Base-by-base conservation (phyloP, 768 basidiomycete genomes). In the Boletus rubropictus region DNA sequence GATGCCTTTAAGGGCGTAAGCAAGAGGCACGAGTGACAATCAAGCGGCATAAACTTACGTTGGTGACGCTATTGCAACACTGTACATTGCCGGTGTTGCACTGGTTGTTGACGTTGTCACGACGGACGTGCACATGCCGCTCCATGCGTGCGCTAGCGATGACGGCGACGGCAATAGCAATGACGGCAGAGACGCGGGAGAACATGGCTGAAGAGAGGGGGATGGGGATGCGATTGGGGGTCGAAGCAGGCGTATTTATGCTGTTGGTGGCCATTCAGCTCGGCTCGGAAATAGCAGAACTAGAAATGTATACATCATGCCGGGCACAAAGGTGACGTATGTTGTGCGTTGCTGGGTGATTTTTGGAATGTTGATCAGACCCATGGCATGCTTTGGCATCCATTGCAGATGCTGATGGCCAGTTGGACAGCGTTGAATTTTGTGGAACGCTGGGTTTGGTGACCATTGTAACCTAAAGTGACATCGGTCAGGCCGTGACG, bases 111-210 rank as follows among this genome's bases (percentile, higher is more conserved):
- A 27, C 11, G 29, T 5, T 31, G 15, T 21, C 18, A 9, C 53
- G 51, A 22, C 51, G 63, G 24, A 39, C 10, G n/a, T 50, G 51
- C 3, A 5, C 11, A 24, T 40, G 61, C 14, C 53, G 54, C 10
- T 59, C 57, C 46, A 59, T 53, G 47, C 53, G 61, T 40, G 61
- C 61, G 29, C 48, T 63, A 51, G 55, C 34, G 27, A 45, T 42
- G 41, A 54, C 24, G 29, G 61, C 52, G 18, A 63, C 1, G 32
- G 24, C 41, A 32, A 63, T 7, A 17, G 55, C 35, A 37, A 63
- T 21, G 22, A 63, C 31, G 29, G 47, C 51, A 52, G 56, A 52
- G 42, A 51, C 17, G 39, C 29, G 61, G 49, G 49, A 7, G 46
- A 61, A 61, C 61, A 63, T 63, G 46, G 37, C 39, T 42, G 38